Conservation (phyloP, 2,329 filamentous ascomycete genomes). For the Sclerotinia spermophila region DNA sequence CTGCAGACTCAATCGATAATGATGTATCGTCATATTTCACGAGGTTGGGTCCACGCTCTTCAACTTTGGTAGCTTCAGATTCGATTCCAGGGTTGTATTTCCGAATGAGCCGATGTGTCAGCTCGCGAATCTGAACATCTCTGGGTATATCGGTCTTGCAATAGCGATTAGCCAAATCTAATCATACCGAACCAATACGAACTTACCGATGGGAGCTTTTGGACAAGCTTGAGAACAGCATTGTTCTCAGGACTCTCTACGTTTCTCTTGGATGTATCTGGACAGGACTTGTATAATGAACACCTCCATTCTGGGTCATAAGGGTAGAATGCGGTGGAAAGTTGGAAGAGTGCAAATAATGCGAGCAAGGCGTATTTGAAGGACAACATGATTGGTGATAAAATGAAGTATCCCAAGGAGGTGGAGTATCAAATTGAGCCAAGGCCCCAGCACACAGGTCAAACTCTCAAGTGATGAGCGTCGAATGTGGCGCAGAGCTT, state of each 20-base stretch:
- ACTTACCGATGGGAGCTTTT: slow-evolving; percentile 26
- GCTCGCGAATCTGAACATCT: slow-evolving; percentile 24
- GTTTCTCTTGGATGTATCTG: neutral
- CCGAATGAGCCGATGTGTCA: slow-evolving; percentile 27
- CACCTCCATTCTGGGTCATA: slow-evolving; percentile 32
- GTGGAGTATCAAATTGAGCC: neutral
- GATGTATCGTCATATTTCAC: slow-evolving; percentile 29
- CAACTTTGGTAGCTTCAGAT: slow-evolving; percentile 4
- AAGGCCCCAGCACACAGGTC: neutral
- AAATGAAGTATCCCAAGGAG: neutral
- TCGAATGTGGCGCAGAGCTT: neutral
- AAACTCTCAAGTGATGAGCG: neutral
- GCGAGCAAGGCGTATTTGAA: neutral
- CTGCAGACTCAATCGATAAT: slow-evolving; percentile 26
- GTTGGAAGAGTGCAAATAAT: slow-evolving; percentile 13
- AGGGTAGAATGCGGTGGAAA: slow-evolving; percentile 30
- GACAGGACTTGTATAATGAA: neutral
- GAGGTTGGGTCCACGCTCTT: slow-evolving; percentile 17
- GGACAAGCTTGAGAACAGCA: slow-evolving; percentile 23
- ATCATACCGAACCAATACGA: neutral
- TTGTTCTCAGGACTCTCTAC: neutral
- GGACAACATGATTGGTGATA: slow-evolving; percentile 5
- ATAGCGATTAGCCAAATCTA: slow-evolving; percentile 6
- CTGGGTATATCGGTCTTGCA: slow-evolving; percentile 21
- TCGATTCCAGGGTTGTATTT: slow-evolving; percentile 30